These are phyloP conservation scores for Xerocomellus amylosporus DNA, from an alignment of 768 basidiomycete genomes.

Conservation along the genomic window DNA sequence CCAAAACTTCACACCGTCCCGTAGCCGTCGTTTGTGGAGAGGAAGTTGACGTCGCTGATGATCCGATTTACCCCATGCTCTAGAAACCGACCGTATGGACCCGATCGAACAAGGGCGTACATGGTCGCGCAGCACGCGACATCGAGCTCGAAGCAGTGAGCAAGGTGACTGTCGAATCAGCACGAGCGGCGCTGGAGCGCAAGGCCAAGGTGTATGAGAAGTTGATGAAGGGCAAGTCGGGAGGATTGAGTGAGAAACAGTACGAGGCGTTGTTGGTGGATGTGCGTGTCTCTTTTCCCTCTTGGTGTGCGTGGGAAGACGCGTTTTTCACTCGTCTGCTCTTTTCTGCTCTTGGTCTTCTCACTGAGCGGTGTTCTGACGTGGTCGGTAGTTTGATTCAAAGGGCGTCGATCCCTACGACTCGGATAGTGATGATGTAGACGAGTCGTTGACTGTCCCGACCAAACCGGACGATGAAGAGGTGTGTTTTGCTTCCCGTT, in stretches of 20 bases:
- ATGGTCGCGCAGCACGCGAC: slow-evolving; percentile 61
- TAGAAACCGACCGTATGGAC: slow-evolving; percentile 81
- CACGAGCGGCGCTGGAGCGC: slow-evolving; percentile 66
- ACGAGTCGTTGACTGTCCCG: slow-evolving; percentile 72
- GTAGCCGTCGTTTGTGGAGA: not conserved
- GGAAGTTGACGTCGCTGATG: not conserved
- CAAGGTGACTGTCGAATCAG: slow-evolving; percentile 68
- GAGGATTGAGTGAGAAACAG: slow-evolving; percentile 72
- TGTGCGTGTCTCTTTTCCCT: slow-evolving; percentile 42
- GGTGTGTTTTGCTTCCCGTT: slow-evolving; percentile 25
- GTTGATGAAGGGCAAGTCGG: slow-evolving; percentile 71
- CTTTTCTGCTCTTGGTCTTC: not conserved
- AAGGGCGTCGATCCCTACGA: slow-evolving; percentile 54
- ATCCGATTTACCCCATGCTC: not conserved
- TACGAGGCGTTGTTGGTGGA: slow-evolving; percentile 73
- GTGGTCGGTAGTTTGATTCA: slow-evolving; percentile 56
- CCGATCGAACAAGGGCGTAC: slow-evolving; percentile 72
- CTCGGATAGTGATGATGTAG: slow-evolving; percentile 72
- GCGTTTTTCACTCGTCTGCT: not conserved
- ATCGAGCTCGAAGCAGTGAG: slow-evolving; percentile 67
- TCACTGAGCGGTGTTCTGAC: not conserved
- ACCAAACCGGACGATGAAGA: slow-evolving; percentile 37
- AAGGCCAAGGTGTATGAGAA: slow-evolving; percentile 83
- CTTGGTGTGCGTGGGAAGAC: not conserved
- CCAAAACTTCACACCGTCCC: too few species aligned